A percentile compares a stretch with the other conserved stretches of the same genome.
Evolutionary conservation across 352 stramenopile genomes (phyloP).

Genomic region (Phytophthora gonapodyides): DNA sequence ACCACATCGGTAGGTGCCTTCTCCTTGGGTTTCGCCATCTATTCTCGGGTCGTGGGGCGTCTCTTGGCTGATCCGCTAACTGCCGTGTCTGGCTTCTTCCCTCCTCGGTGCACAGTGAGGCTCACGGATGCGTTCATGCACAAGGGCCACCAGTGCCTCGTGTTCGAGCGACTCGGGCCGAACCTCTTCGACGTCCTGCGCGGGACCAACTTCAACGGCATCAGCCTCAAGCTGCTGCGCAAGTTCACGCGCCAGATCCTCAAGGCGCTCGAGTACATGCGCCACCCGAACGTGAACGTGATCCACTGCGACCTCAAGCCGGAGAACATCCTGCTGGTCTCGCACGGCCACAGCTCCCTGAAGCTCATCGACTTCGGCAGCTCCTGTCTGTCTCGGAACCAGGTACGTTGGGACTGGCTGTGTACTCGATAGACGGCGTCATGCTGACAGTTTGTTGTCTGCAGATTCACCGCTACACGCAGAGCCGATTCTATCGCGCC

Average conservation of each 20-base stretch:
- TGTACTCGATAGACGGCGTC: neutral
- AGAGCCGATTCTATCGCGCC: slow-evolving; percentile 97
- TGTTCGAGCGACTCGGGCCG: slow-evolving; percentile 96
- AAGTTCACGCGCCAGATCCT: slow-evolving; percentile 98
- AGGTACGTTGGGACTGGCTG: slow-evolving; percentile 35
- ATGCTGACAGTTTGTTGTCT: neutral
- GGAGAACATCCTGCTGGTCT: slow-evolving; percentile 98
- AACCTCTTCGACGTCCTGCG: slow-evolving; percentile 98
- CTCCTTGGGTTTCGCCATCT: slow-evolving; percentile 17
- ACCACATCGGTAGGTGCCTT: slow-evolving; percentile 90
- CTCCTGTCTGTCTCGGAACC: slow-evolving; percentile 94
- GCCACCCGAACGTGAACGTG: slow-evolving; percentile 92
- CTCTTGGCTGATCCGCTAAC: slow-evolving; percentile 19
- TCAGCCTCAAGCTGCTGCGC: slow-evolving; percentile 94
- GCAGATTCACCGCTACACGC: slow-evolving; percentile 98
- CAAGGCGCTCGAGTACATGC: slow-evolving; percentile 81
- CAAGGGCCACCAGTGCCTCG: slow-evolving; percentile 97
- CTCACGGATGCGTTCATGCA: slow-evolving; percentile 96
- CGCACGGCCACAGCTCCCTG: slow-evolving; percentile 94
- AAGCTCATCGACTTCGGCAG: slow-evolving; percentile 99
- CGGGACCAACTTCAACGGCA: slow-evolving; percentile 92
- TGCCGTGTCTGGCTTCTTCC: slow-evolving; percentile 7
- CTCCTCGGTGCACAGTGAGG: slow-evolving; percentile 65
- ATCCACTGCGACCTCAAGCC: slow-evolving; percentile 99
- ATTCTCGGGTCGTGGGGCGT: slow-evolving; percentile 18